Percentiles rank a stretch among this genome's conserved stretches.
Evolutionary conservation across 257 asterid genomes (phyloP).

Genomic region (Jacaranda copaia): DNA sequence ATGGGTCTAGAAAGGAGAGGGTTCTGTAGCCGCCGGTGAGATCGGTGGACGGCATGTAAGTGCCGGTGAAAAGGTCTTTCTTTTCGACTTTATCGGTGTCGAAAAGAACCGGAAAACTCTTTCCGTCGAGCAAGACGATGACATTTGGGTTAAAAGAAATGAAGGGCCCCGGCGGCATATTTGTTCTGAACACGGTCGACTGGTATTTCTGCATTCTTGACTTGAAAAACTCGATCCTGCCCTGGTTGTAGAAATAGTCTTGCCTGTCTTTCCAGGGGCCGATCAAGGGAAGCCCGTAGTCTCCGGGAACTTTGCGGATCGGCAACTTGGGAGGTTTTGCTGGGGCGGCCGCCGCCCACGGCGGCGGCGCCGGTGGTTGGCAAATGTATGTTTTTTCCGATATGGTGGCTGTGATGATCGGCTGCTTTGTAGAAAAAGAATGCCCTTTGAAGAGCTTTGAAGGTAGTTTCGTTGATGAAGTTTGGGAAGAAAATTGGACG

Average conservation of each 20-base stretch:
- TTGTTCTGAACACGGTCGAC: slow-evolving; percentile 78
- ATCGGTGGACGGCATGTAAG: slow-evolving; percentile 74
- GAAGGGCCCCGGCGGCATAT: slow-evolving; percentile 96
- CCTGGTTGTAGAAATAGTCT: slow-evolving; percentile 85
- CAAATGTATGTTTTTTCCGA: slow-evolving; percentile 46
- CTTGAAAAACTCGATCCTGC: slow-evolving; percentile 72
- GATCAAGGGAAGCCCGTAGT: slow-evolving; percentile 66
- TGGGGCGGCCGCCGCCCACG: background rate
- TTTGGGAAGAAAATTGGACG: slow-evolving; percentile 32
- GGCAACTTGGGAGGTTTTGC: slow-evolving; percentile 46
- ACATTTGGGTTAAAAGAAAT: slow-evolving; percentile 74
- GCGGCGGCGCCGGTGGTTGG: slow-evolving; percentile 20
- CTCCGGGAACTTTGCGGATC: slow-evolving; percentile 68
- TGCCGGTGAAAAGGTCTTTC: slow-evolving; percentile 86
- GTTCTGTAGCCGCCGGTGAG: slow-evolving; percentile 85
- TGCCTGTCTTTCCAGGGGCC: slow-evolving; percentile 84
- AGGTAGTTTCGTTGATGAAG: slow-evolving; percentile 18
- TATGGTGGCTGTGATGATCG: slow-evolving; percentile 42
- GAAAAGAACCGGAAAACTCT: slow-evolving; percentile 76
- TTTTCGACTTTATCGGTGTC: slow-evolving; percentile 79
- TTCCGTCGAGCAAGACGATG: slow-evolving; percentile 82
- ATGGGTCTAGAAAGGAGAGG: slow-evolving; percentile 81
- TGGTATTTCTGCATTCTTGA: slow-evolving; percentile 67
- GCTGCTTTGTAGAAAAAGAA: slow-evolving; percentile 16
- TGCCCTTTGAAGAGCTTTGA: slow-evolving; percentile 2